Percentiles rank a stretch among this genome's conserved stretches.
phyloP scores from a whole-genome alignment of 2,329 filamentous ascomycete genomes.

The Penicillium sp. region DNA sequence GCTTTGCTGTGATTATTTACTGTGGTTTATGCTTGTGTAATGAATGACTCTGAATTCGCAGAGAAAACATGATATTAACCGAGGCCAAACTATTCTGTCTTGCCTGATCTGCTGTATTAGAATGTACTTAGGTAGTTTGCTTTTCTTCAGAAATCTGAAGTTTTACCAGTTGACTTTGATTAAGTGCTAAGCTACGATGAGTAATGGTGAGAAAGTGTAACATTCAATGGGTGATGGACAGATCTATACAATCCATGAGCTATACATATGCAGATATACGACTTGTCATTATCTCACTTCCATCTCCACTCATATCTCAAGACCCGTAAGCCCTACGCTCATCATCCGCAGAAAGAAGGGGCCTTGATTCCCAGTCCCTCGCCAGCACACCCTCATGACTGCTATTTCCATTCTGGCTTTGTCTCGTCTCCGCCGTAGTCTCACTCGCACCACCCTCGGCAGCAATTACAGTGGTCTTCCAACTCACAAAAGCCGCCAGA shows the following conservation, averaged over 20 bases:
- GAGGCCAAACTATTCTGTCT: no score
- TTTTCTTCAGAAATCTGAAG: no score
- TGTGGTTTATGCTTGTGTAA: not conserved
- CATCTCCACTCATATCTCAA: not conserved
- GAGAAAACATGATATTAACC: no score
- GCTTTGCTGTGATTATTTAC: conserved; percentile 14
- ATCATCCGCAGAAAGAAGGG: conserved; percentile 4
- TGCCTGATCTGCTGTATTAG: no score
- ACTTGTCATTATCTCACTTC: not conserved
- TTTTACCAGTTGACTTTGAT: no score
- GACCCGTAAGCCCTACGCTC: conserved; percentile 7
- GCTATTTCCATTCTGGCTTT: not conserved
- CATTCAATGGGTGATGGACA: no score
- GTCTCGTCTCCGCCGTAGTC: not conserved
- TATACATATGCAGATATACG: not conserved
- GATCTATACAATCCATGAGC: not conserved
- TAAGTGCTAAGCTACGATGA: no score
- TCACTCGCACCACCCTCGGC: not conserved
- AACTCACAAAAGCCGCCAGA: conserved; percentile 63
- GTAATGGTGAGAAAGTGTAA: no score
- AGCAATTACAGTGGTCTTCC: conserved; percentile 37
- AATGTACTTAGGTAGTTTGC: no score
- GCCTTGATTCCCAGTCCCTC: conserved; percentile 10
- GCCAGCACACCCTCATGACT: not conserved
- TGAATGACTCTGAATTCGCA: not conserved